Percentiles rank a stretch among this genome's conserved stretches.
Evolutionary conservation across 495 filamentous ascomycete species (phyloP).

Genomic region (Aspergillus indologenus): DNA sequence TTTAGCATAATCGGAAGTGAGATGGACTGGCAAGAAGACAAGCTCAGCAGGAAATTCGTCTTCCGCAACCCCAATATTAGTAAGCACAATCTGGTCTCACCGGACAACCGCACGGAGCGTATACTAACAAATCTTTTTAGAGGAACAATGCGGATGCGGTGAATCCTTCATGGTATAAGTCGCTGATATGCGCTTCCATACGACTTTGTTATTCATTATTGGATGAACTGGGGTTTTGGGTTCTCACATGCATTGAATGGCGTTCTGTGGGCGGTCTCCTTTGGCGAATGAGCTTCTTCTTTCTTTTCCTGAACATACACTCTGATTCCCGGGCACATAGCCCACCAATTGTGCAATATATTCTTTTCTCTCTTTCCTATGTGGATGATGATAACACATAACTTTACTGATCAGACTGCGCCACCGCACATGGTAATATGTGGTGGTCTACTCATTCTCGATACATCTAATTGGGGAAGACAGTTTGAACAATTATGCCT

Average conservation of each 20-base stretch:
- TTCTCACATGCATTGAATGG: constrained; percentile 42
- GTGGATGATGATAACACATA: neutral
- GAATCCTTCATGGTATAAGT: constrained; percentile 88
- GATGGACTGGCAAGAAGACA: constrained; percentile 99
- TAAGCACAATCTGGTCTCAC: constrained; percentile 49
- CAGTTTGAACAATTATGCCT: neutral
- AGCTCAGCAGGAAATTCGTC: constrained; percentile 82
- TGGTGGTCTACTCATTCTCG: no score
- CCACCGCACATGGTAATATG: neutral
- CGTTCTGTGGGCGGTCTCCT: constrained; percentile 31
- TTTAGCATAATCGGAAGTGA: constrained; percentile 98
- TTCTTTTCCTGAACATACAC: constrained; percentile 27
- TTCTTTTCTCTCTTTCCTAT: constrained; percentile 11
- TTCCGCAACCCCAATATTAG: constrained; percentile 98
- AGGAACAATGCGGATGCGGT: constrained; percentile 95
- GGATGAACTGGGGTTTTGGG: constrained; percentile 13
- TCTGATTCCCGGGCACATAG: constrained; percentile 38
- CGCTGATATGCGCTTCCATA: constrained; percentile 7
- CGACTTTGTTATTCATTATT: constrained; percentile 17
- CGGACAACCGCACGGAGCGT: neutral
- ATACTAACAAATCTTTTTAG: constrained; percentile 51
- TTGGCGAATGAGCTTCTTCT: constrained; percentile 10
- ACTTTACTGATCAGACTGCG: neutral
- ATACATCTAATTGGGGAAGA: neutral
- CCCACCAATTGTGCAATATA: constrained; percentile 17